Evolutionary conservation across 768 basidiomycete species (phyloP).

Genomic region (Grammothele lineata): DNA sequence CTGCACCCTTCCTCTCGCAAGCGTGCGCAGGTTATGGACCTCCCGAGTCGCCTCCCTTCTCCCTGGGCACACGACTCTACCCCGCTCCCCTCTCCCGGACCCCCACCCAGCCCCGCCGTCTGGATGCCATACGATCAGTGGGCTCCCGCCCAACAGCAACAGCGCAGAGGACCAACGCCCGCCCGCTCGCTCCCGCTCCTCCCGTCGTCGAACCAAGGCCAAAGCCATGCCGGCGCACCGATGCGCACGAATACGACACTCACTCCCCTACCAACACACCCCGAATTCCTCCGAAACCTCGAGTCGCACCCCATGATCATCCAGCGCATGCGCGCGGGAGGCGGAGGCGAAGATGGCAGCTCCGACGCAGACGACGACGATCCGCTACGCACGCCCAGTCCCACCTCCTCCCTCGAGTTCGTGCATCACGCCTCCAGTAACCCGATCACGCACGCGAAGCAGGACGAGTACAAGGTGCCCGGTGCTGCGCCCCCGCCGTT

Average conservation of each 20-base stretch:
- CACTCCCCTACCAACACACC: slow-evolving; percentile 11
- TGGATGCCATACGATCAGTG: slow-evolving; percentile 16
- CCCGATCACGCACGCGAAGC: not conserved
- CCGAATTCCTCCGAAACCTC: slow-evolving; percentile 11
- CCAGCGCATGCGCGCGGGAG: slow-evolving; percentile 1
- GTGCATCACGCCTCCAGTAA: not conserved
- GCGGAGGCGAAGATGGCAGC: not conserved
- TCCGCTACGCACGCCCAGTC: slow-evolving; percentile 5
- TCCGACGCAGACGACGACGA: not conserved
- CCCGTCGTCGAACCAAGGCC: no score
- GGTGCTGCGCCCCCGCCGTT: not conserved
- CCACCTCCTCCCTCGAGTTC: slow-evolving; percentile 12
- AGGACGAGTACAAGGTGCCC: not conserved
- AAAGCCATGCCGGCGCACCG: not conserved
- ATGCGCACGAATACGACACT: slow-evolving; percentile 7
- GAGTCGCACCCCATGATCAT: slow-evolving; percentile 15
- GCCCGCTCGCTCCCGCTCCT: slow-evolving; percentile 10
- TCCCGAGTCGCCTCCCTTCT: not conserved
- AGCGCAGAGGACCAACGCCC: not conserved
- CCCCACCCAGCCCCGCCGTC: slow-evolving; percentile 11
- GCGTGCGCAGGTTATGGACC: slow-evolving; percentile 5
- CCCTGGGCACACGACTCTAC: slow-evolving; percentile 10
- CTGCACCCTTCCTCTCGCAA: not conserved
- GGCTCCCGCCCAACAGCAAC: not conserved
- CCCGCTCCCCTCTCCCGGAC: slow-evolving; percentile 10